phyloP scores from a whole-genome alignment of 345 rosid species.

The Cardiospermum halicacabum region DNA sequence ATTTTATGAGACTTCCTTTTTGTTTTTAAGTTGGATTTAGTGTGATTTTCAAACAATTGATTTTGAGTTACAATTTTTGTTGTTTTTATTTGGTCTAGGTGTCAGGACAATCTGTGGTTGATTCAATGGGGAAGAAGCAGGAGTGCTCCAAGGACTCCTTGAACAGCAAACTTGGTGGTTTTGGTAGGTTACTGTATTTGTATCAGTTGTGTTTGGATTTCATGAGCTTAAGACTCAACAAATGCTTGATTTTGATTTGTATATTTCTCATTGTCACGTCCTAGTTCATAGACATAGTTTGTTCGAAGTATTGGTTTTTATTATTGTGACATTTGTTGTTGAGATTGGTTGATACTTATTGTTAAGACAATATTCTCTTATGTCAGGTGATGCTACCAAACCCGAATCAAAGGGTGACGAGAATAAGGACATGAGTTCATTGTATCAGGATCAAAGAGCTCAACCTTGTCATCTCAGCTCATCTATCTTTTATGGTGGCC shows the following conservation, averaged over 20 bases:
- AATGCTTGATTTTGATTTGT: background rate
- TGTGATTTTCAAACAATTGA: background rate
- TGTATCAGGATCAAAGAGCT: conserved; percentile 50
- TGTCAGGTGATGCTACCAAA: conserved; percentile 35
- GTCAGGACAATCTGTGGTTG: conserved; percentile 45
- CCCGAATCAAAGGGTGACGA: conserved; percentile 28
- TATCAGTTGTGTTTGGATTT: background rate
- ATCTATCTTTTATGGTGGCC: conserved; percentile 85
- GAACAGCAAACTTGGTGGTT: conserved; percentile 33
- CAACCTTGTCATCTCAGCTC: conserved; percentile 78
- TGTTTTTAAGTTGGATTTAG: too few species aligned
- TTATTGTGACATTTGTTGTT: too few species aligned
- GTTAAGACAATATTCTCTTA: background rate
- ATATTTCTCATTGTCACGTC: background rate
- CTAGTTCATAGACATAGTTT: background rate
- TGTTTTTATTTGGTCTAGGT: conserved; percentile 37
- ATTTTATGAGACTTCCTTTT: background rate
- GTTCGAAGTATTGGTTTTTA: background rate
- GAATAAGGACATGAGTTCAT: conserved; percentile 28
- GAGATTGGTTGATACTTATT: too few species aligned
- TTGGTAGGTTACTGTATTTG: conserved; percentile 24
- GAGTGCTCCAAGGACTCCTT: conserved; percentile 33
- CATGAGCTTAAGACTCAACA: background rate
- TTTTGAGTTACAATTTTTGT: background rate
- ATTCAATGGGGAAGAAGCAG: conserved; percentile 28